Base-by-base conservation (phyloP, 2,329 filamentous ascomycete species). In the Diaporthe longicolla region DNA sequence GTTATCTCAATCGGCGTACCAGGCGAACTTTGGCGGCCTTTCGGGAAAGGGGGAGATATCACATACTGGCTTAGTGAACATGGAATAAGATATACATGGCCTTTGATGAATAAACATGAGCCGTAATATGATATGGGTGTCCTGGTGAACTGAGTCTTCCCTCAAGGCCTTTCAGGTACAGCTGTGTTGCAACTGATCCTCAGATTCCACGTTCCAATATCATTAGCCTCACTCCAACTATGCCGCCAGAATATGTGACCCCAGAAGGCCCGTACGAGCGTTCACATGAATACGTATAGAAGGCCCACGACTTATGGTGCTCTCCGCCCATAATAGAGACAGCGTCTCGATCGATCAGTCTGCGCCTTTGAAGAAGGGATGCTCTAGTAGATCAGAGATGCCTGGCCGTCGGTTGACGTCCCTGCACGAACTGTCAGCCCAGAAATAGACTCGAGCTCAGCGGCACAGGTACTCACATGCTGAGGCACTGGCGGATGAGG, bases 401-500 rank as follows among this genome's bases (percentile, higher is more conserved):
- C 21, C 55, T 24, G 65, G 54, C 59, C 71, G 54, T 2, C 52
- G 6, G 15, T 26, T 37, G 50, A 50, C 17, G 57, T 73, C 52
- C 5, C 61, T 73, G 52, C 6, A 7, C 13, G 15, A 37, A 4
- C n/a, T 19, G 26, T 71, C 57, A 71, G 71, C n/a, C 17, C 9
- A 35, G 52, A 40, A 24, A 29, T 3, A 48, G 8, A 24, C 17
- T 26, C n/a, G 26, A 21, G 19, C 8, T 32, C 35, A 32, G 29
- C 21, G 19, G 8, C 8, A 15, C 4, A 19, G 40, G 1, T 13
- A 73, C 71, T 73, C 24, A 69, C 71, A 76, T 19, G 50, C 37
- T 72, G 24, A 74, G 52, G 58, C 73, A 72, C 66, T 26, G 73
- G 59, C 59, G 52, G 35, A 74, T 29, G 29, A 72, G 45, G 6